Evolutionary conservation across 331 rosid genomes (phyloP).

Genomic region (Pyracantha coccinea): DNA sequence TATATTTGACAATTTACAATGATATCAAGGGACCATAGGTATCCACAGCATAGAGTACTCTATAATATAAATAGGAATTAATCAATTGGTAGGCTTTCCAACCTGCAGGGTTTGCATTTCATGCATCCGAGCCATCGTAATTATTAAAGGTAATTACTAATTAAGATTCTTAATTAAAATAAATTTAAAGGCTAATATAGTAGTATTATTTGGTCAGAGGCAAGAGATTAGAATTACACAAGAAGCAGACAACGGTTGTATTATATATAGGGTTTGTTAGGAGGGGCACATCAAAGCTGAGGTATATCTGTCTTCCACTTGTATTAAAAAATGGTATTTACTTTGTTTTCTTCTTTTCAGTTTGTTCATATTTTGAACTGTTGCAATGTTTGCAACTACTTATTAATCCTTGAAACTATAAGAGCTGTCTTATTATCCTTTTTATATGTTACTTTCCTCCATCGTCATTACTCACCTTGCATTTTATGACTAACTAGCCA

Average conservation of each 20-base stretch:
- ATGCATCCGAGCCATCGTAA: too few species aligned
- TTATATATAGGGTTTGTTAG: constrained; percentile 9
- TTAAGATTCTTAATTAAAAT: background rate
- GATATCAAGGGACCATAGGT: background rate
- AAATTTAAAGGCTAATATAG: background rate
- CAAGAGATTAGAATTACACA: background rate
- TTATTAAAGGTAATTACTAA: background rate
- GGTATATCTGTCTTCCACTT: background rate
- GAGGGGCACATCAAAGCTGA: constrained; percentile 9
- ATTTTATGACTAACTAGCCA: too few species aligned
- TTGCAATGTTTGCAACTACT: background rate
- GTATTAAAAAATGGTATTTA: background rate
- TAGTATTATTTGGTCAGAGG: background rate
- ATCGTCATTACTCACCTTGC: too few species aligned
- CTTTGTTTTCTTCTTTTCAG: background rate
- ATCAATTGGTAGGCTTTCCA: too few species aligned
- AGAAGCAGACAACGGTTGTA: background rate
- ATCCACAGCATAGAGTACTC: background rate
- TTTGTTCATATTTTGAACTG: background rate
- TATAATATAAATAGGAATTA: too few species aligned
- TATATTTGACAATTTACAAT: background rate
- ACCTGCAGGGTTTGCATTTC: too few species aligned
- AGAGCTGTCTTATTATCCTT: too few species aligned
- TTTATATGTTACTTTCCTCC: too few species aligned
- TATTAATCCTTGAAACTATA: too few species aligned